Evolutionary conservation across 2,329 filamentous ascomycete species (phyloP).

Genomic region (Penicillium sumatraense): DNA sequence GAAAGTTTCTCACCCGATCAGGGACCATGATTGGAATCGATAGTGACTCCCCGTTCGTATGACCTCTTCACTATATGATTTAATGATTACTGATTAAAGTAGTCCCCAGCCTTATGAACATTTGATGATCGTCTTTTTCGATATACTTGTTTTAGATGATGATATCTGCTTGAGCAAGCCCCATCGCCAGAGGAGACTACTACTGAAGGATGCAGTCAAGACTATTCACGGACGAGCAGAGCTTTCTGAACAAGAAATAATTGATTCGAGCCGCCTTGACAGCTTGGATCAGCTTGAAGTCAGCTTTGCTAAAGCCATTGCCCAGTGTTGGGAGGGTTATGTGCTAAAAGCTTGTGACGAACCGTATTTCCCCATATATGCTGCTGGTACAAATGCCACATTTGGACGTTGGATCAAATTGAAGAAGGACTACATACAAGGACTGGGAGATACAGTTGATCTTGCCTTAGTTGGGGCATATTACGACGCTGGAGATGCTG

Average conservation of each 20-base stretch:
- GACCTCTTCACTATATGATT: not conserved
- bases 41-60: conserved; percentile 68
- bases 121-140: conserved; percentile 66
- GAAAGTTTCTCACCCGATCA: conserved; percentile 76
- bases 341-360: conserved; percentile 77
- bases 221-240: conserved; percentile 66
- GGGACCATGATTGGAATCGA: conserved; percentile 71
- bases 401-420: conserved; percentile 72
- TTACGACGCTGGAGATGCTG: conserved; percentile 68
- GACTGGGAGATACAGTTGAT: conserved; percentile 81
- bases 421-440: conserved; percentile 82
- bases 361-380: conserved; percentile 70
- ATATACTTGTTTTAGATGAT: conserved; percentile 62
- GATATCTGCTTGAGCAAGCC: conserved; percentile 54
- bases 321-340: conserved; percentile 73
- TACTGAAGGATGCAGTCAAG: conserved; percentile 62
- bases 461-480: conserved; percentile 78
- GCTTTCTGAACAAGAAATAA: conserved; percentile 67
- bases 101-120: conserved; percentile 59
- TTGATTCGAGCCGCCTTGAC: conserved; percentile 65
- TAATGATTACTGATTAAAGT: conserved; percentile 18
- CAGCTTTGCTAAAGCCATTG: conserved; percentile 70
- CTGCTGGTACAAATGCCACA: conserved; percentile 31
- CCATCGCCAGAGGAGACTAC: conserved; percentile 48
- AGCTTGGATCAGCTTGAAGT: conserved; percentile 62